phyloP scores from a whole-genome alignment of 2,329 filamentous ascomycete genomes.

The Alternaria sp. region DNA sequence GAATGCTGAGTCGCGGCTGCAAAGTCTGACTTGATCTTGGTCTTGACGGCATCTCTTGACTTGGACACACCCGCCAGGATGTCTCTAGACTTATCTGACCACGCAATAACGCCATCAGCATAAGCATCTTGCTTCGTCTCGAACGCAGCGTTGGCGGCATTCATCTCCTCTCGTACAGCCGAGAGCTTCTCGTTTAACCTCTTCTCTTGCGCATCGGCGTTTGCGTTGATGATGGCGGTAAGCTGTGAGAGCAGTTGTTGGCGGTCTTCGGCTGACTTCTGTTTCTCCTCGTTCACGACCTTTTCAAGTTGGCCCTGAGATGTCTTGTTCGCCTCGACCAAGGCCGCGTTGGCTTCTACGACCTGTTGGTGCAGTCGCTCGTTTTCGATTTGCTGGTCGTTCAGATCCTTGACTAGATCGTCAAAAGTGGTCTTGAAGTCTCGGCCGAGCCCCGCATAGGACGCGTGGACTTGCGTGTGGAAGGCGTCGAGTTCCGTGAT shows the following conservation, averaged over 20 bases:
- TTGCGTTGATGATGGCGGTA: constrained; percentile 74
- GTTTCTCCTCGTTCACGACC: constrained; percentile 77
- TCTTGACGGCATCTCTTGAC: constrained; percentile 79
- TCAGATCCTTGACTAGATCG: constrained; percentile 75
- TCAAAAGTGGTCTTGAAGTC: constrained; percentile 90
- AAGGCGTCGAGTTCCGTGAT: constrained; percentile 85
- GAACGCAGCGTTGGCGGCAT: constrained; percentile 68
- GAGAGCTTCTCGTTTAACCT: constrained; percentile 71
- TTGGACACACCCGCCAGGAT: constrained; percentile 74
- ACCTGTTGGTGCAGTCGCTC: constrained; percentile 76
- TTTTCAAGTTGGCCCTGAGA: constrained; percentile 72
- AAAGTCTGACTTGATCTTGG: constrained; percentile 86
- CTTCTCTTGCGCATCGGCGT: constrained; percentile 74
- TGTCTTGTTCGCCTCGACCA: constrained; percentile 71
- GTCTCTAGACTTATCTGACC: constrained; percentile 72
- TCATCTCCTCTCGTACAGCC: constrained; percentile 69
- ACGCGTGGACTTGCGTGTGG: constrained; percentile 79
- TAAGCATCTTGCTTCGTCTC: constrained; percentile 71
- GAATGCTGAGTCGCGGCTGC: constrained; percentile 79
- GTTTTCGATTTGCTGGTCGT: constrained; percentile 77
- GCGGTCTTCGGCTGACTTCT: constrained; percentile 74
- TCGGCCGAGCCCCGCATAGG: constrained; percentile 81
- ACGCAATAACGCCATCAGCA: constrained; percentile 73
- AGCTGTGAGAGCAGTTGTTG: constrained; percentile 78
- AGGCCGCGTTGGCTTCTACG: constrained; percentile 69